Conservation (phyloP, 768 basidiomycete genomes). For the Lentinula edodes region DNA sequence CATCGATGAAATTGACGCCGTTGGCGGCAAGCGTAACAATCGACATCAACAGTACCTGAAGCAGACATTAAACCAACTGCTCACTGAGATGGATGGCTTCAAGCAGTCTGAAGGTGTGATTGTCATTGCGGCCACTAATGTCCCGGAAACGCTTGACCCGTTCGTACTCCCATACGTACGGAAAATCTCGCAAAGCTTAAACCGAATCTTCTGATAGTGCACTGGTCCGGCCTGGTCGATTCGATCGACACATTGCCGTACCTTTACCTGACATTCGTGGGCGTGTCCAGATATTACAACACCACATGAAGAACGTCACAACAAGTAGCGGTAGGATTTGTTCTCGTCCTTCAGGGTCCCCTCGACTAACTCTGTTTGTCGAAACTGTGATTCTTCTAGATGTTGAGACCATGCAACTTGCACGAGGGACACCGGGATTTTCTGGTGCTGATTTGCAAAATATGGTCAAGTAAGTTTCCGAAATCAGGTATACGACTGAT, state of each 20-base stretch:
- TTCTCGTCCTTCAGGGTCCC: slow-evolving; percentile 1
- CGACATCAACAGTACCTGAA: slow-evolving; percentile 88
- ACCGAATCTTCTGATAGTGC: slow-evolving; percentile 47
- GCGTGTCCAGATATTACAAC: slow-evolving; percentile 86
- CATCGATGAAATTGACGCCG: slow-evolving; percentile 94
- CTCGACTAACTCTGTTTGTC: neutral
- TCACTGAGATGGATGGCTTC: slow-evolving; percentile 98
- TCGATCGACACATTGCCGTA: slow-evolving; percentile 89
- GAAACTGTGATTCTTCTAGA: slow-evolving; percentile 29
- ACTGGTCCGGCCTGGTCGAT: slow-evolving; percentile 92
- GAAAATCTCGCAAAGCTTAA: slow-evolving; percentile 4
- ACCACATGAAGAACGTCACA: slow-evolving; percentile 82
- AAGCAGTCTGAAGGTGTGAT: slow-evolving; percentile 90
- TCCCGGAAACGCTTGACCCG: slow-evolving; percentile 91
- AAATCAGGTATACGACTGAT: neutral
- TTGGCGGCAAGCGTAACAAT: slow-evolving; percentile 82
- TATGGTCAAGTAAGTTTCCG: slow-evolving; percentile 76
- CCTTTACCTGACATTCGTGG: slow-evolving; percentile 94
- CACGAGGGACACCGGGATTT: slow-evolving; percentile 93
- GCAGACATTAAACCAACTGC: slow-evolving; percentile 91
- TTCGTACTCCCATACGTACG: slow-evolving; percentile 29
- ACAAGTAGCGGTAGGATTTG: slow-evolving; percentile 44
- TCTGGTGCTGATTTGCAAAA: slow-evolving; percentile 97
- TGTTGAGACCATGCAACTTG: slow-evolving; percentile 83
- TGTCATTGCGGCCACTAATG: slow-evolving; percentile 96